Conservation (phyloP, 352 stramenopile genomes). For the Phytopythium montanum region DNA sequence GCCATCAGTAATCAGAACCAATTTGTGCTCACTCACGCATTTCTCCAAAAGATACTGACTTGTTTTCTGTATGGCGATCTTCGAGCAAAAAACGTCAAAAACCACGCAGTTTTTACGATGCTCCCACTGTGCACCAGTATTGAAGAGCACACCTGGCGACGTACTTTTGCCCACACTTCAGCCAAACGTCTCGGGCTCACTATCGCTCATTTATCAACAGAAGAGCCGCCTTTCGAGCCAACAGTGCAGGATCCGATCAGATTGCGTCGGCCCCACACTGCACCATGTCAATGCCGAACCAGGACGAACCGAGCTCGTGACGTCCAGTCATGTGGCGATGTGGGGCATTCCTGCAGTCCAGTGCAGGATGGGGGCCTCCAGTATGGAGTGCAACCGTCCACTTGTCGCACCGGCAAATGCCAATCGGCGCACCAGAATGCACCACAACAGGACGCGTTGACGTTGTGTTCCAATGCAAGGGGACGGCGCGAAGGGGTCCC, state of each 20-base stretch:
- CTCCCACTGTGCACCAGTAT: slow-evolving; percentile 5
- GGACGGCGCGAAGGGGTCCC: no score
- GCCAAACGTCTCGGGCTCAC: background rate
- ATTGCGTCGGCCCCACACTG: background rate
- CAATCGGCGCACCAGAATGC: no score
- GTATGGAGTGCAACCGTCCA: background rate
- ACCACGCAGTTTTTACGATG: background rate
- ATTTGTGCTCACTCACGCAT: background rate
- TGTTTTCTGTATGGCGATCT: background rate
- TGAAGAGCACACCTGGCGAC: background rate
- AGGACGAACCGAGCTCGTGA: background rate
- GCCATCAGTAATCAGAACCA: background rate
- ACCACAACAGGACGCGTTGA: no score
- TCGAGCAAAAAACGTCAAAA: no score
- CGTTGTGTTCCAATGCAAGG: no score
- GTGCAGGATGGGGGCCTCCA: no score
- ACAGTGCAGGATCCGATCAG: background rate
- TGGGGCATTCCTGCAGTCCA: no score
- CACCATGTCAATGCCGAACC: no score
- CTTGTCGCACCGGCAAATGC: background rate
- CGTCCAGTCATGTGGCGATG: background rate
- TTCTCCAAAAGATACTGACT: background rate
- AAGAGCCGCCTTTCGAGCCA: background rate
- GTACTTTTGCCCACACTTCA: background rate
- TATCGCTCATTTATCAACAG: slow-evolving; percentile 2